Percentiles rank a stretch among this genome's conserved stretches.
Conservation (phyloP, 371 early-diverging fungal species). For the Conidiobolus incongruus region DNA sequence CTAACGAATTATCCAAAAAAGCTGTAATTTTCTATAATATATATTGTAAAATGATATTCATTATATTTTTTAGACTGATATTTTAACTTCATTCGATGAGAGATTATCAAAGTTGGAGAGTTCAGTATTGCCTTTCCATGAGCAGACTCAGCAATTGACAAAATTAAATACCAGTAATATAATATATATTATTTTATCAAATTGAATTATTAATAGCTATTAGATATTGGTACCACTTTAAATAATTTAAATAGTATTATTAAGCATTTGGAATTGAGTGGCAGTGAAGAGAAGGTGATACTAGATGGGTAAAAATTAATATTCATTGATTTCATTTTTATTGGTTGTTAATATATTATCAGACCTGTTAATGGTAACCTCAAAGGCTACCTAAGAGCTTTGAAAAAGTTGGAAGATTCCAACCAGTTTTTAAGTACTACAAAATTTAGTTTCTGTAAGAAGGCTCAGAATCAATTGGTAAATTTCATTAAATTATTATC, state of each 20-base stretch:
- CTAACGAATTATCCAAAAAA: constrained; percentile 9
- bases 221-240: constrained; percentile 9
- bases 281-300: neutral
- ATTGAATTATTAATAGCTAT: too few relatives aligned
- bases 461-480: constrained; percentile 13
- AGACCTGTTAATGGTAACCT: too few relatives aligned
- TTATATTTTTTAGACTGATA: too few relatives aligned
- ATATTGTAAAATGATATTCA: too few relatives aligned
- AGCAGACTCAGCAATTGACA: constrained; percentile 64
- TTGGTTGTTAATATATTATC: too few relatives aligned
- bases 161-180: constrained; percentile 43
- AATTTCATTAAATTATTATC: too few relatives aligned
- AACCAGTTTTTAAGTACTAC: constrained; percentile 19
- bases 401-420: constrained; percentile 29
- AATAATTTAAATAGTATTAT: neutral
- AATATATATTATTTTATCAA: too few relatives aligned
- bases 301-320: constrained; percentile 1
- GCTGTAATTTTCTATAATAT: too few relatives aligned
- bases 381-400: constrained; percentile 23
- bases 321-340: too few relatives aligned
- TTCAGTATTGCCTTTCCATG: constrained; percentile 65
- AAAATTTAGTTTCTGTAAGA: constrained; percentile 19
- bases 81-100: constrained; percentile 24
- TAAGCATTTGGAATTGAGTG: neutral
- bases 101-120: constrained; percentile 55